These are phyloP conservation scores for Groenewaldozyma auringiensis DNA, from an alignment of 1,139 yeast genomes.

Conservation along the genomic window DNA sequence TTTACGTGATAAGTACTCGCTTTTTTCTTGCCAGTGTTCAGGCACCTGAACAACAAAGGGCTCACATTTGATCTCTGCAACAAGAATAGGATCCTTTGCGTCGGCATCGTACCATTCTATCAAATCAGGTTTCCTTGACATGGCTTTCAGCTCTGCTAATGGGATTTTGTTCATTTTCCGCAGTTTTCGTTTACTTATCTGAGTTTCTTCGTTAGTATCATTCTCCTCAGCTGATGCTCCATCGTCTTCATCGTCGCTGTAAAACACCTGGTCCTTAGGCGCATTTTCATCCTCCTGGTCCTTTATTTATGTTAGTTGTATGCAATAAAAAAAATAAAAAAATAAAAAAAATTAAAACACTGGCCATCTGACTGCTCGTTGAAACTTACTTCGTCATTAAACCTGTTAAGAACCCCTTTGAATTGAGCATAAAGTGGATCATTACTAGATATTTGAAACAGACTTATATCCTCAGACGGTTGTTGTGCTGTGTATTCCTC, in stretches of 20 bases:
- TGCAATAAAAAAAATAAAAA: too few relatives aligned
- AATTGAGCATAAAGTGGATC: conserved; percentile 40
- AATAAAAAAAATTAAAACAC: neutral
- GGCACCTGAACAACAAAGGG: conserved; percentile 76
- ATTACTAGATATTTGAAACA: conserved; percentile 18
- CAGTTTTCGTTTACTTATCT: conserved; percentile 37
- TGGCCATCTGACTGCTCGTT: conserved; percentile 13
- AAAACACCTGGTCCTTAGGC: conserved; percentile 26
- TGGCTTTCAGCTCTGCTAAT: conserved; percentile 58
- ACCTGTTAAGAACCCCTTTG: conserved; percentile 38
- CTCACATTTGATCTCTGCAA: conserved; percentile 55
- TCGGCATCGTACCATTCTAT: conserved; percentile 87
- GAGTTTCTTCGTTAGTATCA: conserved; percentile 12
- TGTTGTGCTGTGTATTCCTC: conserved; percentile 6
- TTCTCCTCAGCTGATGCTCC: conserved; percentile 19
- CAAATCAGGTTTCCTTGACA: conserved; percentile 54
- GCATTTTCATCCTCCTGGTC: conserved; percentile 9
- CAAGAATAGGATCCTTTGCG: conserved; percentile 67
- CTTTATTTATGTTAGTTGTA: too few relatives aligned
- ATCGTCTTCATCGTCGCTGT: conserved; percentile 32
- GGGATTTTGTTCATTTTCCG: conserved; percentile 52
- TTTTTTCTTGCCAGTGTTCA: conserved; percentile 70
- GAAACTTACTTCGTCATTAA: conserved; percentile 29
- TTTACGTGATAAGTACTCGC: conserved; percentile 68
- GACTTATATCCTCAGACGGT: conserved; percentile 3